These are phyloP conservation scores for Naematelia encephala DNA, from an alignment of 768 basidiomycete genomes.

Conservation along the genomic window DNA sequence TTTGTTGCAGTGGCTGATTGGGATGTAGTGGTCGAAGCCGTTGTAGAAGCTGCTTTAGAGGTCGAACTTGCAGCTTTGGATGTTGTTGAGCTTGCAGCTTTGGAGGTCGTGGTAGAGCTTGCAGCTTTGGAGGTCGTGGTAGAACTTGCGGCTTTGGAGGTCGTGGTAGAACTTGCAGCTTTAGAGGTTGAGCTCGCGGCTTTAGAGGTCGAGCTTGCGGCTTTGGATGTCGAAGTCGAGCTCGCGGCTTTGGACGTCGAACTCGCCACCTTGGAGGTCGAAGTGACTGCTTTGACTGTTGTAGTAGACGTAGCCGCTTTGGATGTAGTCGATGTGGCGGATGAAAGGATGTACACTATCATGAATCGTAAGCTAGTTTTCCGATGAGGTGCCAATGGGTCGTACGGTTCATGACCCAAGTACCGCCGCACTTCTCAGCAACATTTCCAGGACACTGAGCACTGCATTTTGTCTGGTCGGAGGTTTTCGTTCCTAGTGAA, in stretches of 20 bases:
- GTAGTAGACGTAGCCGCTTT: constrained; percentile 9
- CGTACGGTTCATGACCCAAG: constrained; percentile 16
- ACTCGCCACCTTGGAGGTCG: background rate
- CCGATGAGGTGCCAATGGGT: background rate
- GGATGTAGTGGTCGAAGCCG: background rate
- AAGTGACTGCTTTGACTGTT: background rate
- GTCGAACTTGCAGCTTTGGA: background rate
- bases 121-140: background rate
- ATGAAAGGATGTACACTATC: background rate
- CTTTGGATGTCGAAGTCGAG: constrained; percentile 3
- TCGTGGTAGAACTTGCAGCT: background rate
- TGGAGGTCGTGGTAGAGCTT: background rate
- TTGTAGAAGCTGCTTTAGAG: background rate
- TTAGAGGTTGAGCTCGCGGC: background rate
- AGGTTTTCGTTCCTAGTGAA: background rate
- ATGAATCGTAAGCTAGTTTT: background rate
- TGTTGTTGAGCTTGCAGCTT: background rate
- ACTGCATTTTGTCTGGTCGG: constrained; percentile 13
- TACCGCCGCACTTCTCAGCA: constrained; percentile 20
- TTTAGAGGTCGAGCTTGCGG: background rate
- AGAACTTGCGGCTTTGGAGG: constrained; percentile 4
- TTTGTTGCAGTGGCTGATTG: background rate
- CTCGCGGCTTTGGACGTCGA: background rate
- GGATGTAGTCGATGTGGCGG: constrained; percentile 14
- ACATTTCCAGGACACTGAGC: constrained; percentile 18